Evolutionary conservation across 1,284 basidiomycete genomes (phyloP), one percentile per base, ranked within the genome.

Genomic region (Pterulicium gracile): DNA sequence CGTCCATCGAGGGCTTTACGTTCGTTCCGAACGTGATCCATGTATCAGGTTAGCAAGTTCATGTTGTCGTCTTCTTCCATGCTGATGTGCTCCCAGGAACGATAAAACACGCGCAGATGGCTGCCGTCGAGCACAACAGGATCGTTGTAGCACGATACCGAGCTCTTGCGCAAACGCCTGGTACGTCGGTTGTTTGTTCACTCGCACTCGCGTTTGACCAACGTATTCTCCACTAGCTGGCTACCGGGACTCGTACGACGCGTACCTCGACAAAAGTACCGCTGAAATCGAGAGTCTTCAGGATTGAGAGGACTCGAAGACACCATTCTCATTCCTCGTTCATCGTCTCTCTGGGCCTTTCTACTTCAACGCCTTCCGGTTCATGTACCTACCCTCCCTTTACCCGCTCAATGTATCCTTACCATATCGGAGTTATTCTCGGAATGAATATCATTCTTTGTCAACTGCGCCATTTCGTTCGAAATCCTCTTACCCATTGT

Each of bases 21-120:
- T 72, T 75, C 49, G 69, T 88, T 4, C 85, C 85, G 0, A 71
- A 84, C 51, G 78, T 88, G 15, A 66, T 88, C 0, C 84, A 86
- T 52, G 66, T 87, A 13, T 86, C 86, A 36, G 86, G 86, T 86
- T 48, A 43, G 70, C 56, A 12, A 35, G 27, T 15, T n/a, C 27
- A 14, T 44, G 13, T 17, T 42, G n/a, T 36, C 1, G 1, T 18
- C 18, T 18, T 13, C 21, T 15, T 46, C 18, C 22, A 17, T 27
- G 14, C 20, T 24, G 27, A 18, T n/a, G 4, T 42, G 24, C 35
- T 18, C 14, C 35, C 13, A 88, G 86, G 86, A 0, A 89, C 86
- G 0, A 81, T 88, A 41, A 88, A 83, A 59, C 84, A 89, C 43
- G 76, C 75, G 0, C 87, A 89, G 53, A 60, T 84, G 0, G 79